A percentile compares a stretch with the other conserved stretches of the same genome.
These are phyloP conservation scores for Eimeria tenella DNA, from an alignment of 169 alveolate species.

Conservation along the genomic window DNA sequence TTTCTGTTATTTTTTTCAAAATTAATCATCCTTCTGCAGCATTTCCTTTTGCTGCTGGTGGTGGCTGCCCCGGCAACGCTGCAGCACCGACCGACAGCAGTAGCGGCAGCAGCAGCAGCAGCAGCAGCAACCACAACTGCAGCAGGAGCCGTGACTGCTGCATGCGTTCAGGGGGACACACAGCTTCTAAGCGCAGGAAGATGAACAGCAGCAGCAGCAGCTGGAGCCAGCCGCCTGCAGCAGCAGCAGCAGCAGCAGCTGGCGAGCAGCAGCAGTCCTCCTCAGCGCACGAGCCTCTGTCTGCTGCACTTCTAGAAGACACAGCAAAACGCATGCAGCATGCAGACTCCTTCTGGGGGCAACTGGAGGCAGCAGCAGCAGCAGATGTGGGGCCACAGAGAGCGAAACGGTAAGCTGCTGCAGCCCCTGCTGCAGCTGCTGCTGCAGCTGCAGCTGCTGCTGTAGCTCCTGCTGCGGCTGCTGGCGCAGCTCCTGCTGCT, in stretches of 20 bases:
- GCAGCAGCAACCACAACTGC: constrained; percentile 15
- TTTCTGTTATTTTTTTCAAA: not conserved
- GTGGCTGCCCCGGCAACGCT: too few species aligned
- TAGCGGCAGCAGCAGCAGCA: constrained; percentile 11
- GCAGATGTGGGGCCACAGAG: constrained; percentile 47
- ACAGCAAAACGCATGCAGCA: constrained; percentile 41
- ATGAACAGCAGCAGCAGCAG: constrained; percentile 22
- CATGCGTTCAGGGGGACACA: not conserved
- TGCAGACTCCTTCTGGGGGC: constrained; percentile 27
- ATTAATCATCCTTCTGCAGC: not conserved
- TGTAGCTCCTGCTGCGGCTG: not conserved
- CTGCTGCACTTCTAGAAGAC: not conserved
- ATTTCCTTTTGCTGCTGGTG: not conserved
- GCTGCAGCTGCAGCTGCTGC: constrained; percentile 3
- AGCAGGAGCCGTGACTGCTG: constrained; percentile 22
- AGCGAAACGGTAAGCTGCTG: constrained; percentile 14
- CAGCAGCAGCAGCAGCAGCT: constrained; percentile 30
- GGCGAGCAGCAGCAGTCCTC: not conserved
- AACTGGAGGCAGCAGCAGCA: constrained; percentile 62
- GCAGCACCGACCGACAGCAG: not conserved
- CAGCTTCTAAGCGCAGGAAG: not conserved
- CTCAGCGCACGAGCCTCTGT: not conserved
- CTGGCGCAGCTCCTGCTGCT: not conserved
- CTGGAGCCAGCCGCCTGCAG: constrained; percentile 30
- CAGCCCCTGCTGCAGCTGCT: constrained; percentile 12